A percentile compares a stretch with the other conserved stretches of the same genome.
Evolutionary conservation across 192 early-diverging fungal species (phyloP).

Genomic region (Gaertneriomyces sp.): DNA sequence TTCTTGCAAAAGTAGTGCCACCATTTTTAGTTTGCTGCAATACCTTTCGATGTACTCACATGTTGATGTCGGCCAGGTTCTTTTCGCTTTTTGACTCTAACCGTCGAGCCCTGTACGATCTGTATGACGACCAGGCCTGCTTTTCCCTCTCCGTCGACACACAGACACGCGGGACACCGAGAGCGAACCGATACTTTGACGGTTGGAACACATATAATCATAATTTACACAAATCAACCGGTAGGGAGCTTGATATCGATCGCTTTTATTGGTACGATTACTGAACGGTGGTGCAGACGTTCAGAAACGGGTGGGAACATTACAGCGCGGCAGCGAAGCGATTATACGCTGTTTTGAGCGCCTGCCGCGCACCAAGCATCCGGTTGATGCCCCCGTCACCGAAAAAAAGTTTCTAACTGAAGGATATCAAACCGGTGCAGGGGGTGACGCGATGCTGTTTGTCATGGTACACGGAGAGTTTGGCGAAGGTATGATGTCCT

Average conservation of each 20-base stretch:
- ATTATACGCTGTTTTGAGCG: conserved; percentile 13
- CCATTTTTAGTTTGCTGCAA: background rate
- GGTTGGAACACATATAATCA: conserved; percentile 29
- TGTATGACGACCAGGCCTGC: conserved; percentile 29
- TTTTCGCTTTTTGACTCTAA: conserved; percentile 38
- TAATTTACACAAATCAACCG: conserved; percentile 24
- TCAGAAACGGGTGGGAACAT: conserved; percentile 19
- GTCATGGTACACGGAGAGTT: conserved; percentile 43
- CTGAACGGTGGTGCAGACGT: background rate
- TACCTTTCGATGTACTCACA: background rate
- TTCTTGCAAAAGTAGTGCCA: conserved; percentile 37
- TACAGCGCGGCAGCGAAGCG: conserved; percentile 1
- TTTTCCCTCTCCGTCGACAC: conserved; percentile 41
- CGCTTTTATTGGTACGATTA: background rate
- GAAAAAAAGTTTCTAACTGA: conserved; percentile 26
- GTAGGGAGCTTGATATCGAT: background rate
- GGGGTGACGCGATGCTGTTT: conserved; percentile 10
- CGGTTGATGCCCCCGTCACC: conserved; percentile 11
- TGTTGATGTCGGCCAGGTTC: conserved; percentile 15
- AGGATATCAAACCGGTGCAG: conserved; percentile 22
- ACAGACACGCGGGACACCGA: conserved; percentile 1
- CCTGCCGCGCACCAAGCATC: conserved; percentile 20
- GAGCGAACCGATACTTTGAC: conserved; percentile 18
- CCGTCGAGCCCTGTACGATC: conserved; percentile 25
- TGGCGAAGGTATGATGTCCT: conserved; percentile 24